Conservation (phyloP, 2,329 filamentous ascomycete species). For the Plenodomus biglobosus region DNA sequence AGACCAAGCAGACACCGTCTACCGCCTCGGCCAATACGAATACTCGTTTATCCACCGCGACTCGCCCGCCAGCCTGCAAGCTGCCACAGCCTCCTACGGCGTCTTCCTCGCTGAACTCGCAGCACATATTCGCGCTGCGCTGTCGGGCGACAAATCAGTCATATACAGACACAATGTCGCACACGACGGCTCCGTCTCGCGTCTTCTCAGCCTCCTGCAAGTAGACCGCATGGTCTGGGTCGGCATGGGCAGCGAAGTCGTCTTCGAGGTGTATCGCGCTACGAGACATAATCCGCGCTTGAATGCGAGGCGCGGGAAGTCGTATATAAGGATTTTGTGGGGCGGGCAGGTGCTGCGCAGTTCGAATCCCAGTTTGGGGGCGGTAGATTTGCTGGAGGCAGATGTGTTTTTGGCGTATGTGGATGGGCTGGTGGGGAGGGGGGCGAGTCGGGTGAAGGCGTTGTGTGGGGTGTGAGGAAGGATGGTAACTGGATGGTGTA, state of each 20-base stretch:
- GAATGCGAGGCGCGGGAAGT: background rate
- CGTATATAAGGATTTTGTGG: conserved; percentile 69
- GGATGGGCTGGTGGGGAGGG: conserved; percentile 66
- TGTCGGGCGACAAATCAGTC: conserved; percentile 25
- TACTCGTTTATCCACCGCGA: conserved; percentile 79
- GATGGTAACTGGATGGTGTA: no score
- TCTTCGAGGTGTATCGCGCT: conserved; percentile 72
- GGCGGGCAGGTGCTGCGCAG: conserved; percentile 67
- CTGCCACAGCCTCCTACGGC: conserved; percentile 64
- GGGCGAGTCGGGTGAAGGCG: conserved; percentile 47
- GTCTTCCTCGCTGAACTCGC: conserved; percentile 75
- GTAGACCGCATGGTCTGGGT: conserved; percentile 79
- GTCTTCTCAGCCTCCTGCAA: conserved; percentile 70
- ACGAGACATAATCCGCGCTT: no score
- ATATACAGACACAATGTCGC: conserved; percentile 76
- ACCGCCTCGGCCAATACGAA: conserved; percentile 77
- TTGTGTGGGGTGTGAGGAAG: conserved; percentile 37
- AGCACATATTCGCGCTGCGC: conserved; percentile 61
- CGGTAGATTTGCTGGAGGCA: conserved; percentile 70
- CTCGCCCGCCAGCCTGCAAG: conserved; percentile 61
- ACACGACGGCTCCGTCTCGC: conserved; percentile 73
- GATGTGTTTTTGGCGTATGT: conserved; percentile 68
- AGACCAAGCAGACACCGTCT: conserved; percentile 66
- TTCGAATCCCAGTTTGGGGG: conserved; percentile 67
- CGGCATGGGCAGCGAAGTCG: conserved; percentile 76